These are phyloP conservation scores for Firmiana major DNA, from an alignment of 345 rosid species.

Conservation along the genomic window DNA sequence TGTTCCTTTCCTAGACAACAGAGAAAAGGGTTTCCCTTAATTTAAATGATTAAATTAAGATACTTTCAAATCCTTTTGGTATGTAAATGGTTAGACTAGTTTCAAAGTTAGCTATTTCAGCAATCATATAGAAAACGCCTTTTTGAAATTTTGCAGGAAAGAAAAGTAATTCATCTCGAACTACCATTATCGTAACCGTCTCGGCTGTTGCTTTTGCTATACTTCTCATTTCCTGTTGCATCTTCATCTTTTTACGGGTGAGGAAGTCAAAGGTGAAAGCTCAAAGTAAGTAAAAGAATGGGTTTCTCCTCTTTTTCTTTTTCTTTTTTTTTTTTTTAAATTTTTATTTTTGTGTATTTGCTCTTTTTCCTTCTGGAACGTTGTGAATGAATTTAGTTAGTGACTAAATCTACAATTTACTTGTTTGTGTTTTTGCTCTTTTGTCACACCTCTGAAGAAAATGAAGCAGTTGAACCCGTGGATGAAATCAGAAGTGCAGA, in stretches of 20 bases:
- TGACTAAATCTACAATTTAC: neutral
- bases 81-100: neutral
- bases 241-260: constrained; percentile 2
- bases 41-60: neutral
- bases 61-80: neutral
- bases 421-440: neutral
- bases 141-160: constrained; percentile 20
- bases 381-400: neutral
- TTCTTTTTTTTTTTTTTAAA: too few species aligned
- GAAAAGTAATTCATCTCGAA: constrained; percentile 1
- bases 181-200: neutral
- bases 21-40: neutral
- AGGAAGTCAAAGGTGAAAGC: constrained; percentile 11
- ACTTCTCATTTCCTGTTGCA: neutral
- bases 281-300: constrained; percentile 21
- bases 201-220: constrained; percentile 7
- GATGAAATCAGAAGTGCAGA: constrained; percentile 12
- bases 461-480: constrained; percentile 14
- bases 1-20: neutral
- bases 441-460: neutral
- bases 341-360: neutral
- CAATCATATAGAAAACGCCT: neutral
- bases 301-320: neutral
- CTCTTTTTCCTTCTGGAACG: neutral
- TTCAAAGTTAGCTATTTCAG: neutral